Conservation (phyloP, 129 eudicot species). For the Tagetes patula region DNA sequence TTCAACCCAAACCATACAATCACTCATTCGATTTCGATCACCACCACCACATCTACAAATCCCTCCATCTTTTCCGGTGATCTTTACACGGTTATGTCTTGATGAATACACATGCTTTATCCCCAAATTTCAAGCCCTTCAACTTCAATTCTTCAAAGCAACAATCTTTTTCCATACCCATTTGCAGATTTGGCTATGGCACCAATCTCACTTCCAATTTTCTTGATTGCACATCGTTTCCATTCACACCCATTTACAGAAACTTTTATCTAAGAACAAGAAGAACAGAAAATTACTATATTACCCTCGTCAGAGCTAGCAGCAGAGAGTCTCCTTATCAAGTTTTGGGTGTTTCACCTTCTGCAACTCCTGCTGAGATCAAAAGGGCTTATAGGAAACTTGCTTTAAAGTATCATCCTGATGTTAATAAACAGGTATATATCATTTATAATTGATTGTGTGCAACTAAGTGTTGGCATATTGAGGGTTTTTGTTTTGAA, state of each 20-base stretch:
- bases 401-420: constrained; percentile 96
- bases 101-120: constrained; percentile 50
- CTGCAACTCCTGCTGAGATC: constrained; percentile 76
- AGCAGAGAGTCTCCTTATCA: constrained; percentile 78
- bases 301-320: constrained; percentile 50
- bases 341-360: constrained; percentile 85
- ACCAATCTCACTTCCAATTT: constrained; percentile 21
- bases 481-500: neutral
- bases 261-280: constrained; percentile 22
- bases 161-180: constrained; percentile 38
- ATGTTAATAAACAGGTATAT: constrained; percentile 89
- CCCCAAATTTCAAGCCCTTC: constrained; percentile 33
- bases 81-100: constrained; percentile 32
- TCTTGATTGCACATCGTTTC: constrained; percentile 10
- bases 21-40: neutral
- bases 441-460: neutral
- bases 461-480: neutral
- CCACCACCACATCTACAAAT: constrained; percentile 24
- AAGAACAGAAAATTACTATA: constrained; percentile 25
- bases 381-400: constrained; percentile 91
- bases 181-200: constrained; percentile 46
- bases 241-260: constrained; percentile 32
- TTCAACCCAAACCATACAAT: constrained; percentile 15
- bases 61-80: neutral
- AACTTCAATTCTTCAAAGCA: constrained; percentile 32